A percentile compares a stretch with the other conserved stretches of the same genome.
Evolutionary conservation across 345 rosid species (phyloP).

Genomic region (Eucalyptus camaldulensis): DNA sequence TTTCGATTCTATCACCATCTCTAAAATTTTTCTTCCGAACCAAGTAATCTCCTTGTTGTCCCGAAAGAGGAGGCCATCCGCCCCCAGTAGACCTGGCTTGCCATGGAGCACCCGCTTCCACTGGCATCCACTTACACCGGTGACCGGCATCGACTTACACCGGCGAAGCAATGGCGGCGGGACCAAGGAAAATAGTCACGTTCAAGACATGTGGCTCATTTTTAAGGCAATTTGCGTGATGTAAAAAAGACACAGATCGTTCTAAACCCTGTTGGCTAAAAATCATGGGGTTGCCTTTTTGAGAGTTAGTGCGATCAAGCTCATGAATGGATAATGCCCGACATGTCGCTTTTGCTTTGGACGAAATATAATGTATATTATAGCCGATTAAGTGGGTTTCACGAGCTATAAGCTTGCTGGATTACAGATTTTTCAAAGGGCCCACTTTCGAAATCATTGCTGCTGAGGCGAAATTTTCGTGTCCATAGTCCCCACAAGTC

Average conservation of each 20-base stretch:
- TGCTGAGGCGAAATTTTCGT: background rate
- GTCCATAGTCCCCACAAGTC: background rate
- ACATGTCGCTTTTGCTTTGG: background rate
- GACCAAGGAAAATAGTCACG: background rate
- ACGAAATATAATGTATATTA: background rate
- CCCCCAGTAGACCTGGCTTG: background rate
- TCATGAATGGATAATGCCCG: background rate
- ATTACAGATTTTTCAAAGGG: background rate
- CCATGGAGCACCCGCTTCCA: background rate
- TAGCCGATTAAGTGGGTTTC: background rate
- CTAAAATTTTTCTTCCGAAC: background rate
- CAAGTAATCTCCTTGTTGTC: background rate
- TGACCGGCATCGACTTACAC: background rate
- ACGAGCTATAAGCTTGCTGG: background rate
- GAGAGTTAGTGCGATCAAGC: background rate
- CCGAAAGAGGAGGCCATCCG: background rate
- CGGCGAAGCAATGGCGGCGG: fast-evolving
- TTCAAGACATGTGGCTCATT: background rate
- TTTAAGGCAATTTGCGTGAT: background rate
- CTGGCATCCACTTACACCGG: background rate
- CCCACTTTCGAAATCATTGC: background rate
- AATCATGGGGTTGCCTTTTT: background rate
- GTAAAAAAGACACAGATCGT: background rate
- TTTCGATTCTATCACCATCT: background rate
- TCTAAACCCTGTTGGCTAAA: background rate